Evolutionary conservation across 2,329 filamentous ascomycete genomes (phyloP).

Genomic region (Neonectria coccinea): DNA sequence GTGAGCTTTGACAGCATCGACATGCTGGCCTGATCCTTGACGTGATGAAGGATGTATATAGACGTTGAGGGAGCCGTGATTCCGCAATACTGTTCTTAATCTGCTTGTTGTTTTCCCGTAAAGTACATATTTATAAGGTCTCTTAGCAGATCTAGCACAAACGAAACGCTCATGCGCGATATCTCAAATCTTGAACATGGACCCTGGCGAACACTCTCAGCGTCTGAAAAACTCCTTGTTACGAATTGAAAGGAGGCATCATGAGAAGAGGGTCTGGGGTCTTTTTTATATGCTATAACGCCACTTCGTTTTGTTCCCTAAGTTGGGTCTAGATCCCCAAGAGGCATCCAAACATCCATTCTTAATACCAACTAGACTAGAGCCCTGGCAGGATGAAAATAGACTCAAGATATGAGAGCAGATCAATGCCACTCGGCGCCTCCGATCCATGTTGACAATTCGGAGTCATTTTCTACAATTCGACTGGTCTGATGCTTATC

Average conservation of each 20-base stretch:
- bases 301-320: too few relatives aligned
- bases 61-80: too few relatives aligned
- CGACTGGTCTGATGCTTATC: background rate
- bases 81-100: background rate
- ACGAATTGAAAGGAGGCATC: too few relatives aligned
- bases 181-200: background rate
- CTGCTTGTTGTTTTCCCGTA: background rate
- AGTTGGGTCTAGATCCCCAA: too few relatives aligned
- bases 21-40: conserved; percentile 37
- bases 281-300: too few relatives aligned
- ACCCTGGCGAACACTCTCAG: too few relatives aligned
- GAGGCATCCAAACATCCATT: too few relatives aligned
- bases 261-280: too few relatives aligned
- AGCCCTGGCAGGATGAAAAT: background rate
- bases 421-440: background rate
- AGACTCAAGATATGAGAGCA: background rate
- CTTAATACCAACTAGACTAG: too few relatives aligned
- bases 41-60: too few relatives aligned
- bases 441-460: background rate
- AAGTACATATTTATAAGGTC: background rate
- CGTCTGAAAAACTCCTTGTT: too few relatives aligned
- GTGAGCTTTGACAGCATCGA: conserved; percentile 48
- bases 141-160: background rate
- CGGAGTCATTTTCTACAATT: background rate
- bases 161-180: background rate